Percentiles rank a stretch among this genome's conserved stretches.
Evolutionary conservation across 345 rosid species (phyloP).

Genomic region (Hypericum perforatum): DNA sequence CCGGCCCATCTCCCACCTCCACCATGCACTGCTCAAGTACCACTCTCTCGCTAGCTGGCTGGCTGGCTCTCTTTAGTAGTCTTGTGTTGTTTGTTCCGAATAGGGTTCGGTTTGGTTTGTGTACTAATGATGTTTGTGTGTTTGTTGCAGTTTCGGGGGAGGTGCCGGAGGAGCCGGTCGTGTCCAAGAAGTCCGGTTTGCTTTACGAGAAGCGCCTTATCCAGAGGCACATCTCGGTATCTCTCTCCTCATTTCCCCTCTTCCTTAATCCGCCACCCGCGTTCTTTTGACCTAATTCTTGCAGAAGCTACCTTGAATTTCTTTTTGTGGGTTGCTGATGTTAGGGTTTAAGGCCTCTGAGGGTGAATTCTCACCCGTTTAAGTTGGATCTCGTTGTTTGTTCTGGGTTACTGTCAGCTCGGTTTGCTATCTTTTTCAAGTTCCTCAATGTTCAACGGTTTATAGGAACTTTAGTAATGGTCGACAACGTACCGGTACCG

Average conservation of each 20-base stretch:
- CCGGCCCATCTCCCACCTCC: slow-evolving; percentile 3
- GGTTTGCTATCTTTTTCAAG: too few species aligned
- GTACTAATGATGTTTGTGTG: slow-evolving; percentile 2
- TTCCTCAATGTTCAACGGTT: too few species aligned
- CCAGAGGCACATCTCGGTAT: slow-evolving; percentile 69
- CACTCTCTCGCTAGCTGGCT: slow-evolving; percentile 1
- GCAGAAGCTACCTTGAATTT: too few species aligned
- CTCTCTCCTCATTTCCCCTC: not conserved
- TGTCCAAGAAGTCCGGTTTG: slow-evolving; percentile 69
- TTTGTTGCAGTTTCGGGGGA: slow-evolving; percentile 85
- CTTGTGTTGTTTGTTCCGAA: not conserved
- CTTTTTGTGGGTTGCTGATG: too few species aligned
- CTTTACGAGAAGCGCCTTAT: slow-evolving; percentile 85
- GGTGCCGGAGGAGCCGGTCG: slow-evolving; percentile 90
- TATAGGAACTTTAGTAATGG: too few species aligned
- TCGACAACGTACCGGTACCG: too few species aligned
- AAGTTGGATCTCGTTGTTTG: too few species aligned
- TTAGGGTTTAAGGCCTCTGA: too few species aligned
- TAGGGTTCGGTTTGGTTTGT: slow-evolving; percentile 9
- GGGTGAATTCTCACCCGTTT: too few species aligned
- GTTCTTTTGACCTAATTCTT: slow-evolving; percentile 2
- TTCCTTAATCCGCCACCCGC: not conserved
- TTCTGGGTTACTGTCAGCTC: too few species aligned
- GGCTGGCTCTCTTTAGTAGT: not conserved
- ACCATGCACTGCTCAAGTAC: slow-evolving; percentile 80